Evolutionary conservation across 169 alveolate genomes (phyloP), one percentile per base, ranked within the genome.

Genomic region (Eimeria brunetti): DNA sequence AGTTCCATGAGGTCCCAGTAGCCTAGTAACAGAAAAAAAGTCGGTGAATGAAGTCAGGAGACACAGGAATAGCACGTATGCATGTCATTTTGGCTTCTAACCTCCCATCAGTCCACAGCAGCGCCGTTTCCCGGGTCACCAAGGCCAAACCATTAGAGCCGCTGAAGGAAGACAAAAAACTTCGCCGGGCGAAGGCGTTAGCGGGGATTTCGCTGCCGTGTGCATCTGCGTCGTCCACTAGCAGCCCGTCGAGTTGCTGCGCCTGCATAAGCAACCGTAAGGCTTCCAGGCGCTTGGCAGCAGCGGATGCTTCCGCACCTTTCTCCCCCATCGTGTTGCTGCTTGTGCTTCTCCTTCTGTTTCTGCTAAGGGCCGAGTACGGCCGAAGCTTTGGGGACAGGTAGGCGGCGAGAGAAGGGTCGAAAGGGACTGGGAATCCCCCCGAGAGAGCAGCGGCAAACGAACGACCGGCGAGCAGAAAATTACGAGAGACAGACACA

Each of bases 51-150:
- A 38, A 18, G 30, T 14, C 38, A 69, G 22, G n/a, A 36, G 56
- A 33, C 30, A 38, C 18, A 36, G 1, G 16, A 30, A 73, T 0
- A 73, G 51, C 41, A 33, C 8, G 56, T 12, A 33, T 38, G 53
- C 53, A 38, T 38, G 30, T 11, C 30, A 73, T n/a, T 73, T 6
- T n/a, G 53, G 53, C 41, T n/a, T 12, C 92, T 49, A 12, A 86
- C 92, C 92, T 58, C 30, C 97, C 97, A 64, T 97, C 98, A 1
- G 98, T 96, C 98, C 98, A 97, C 80, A 96, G 95, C 36, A 95
- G 95, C 18, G 98, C 98, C 83, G 94, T 76, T 22, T 69, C 62
- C 49, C 64, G 44, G 36, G 97, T 96, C 58, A 96, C 95, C 22
- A 95, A 88, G 22, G 96, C 96, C 16, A 96, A 81, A 22, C 98